A percentile compares a stretch with the other conserved stretches of the same genome.
These are phyloP conservation scores for Fusarium hainanense DNA, from an alignment of 2,329 filamentous ascomycete species.

Conservation along the genomic window DNA sequence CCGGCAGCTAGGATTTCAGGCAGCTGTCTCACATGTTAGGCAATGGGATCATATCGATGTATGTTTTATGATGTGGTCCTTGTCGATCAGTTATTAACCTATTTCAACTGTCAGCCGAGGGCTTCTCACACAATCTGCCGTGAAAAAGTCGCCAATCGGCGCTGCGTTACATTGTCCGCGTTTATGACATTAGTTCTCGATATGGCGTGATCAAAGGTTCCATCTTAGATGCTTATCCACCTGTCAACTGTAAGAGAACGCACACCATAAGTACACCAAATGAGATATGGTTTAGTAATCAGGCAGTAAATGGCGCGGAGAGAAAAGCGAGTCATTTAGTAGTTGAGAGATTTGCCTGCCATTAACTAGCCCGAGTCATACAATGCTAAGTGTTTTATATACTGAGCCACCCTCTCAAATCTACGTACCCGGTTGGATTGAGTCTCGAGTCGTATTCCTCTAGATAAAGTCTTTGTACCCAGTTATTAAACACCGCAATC, in stretches of 20 bases:
- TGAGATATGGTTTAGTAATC: not conserved
- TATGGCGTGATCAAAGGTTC: conserved; percentile 39
- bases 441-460: accelerated
- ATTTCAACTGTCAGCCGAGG: accelerated
- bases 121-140: conserved; percentile 1
- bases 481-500: too few relatives aligned
- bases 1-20: too few relatives aligned
- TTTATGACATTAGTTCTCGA: conserved; percentile 36
- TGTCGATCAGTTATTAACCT: accelerated
- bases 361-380: not conserved
- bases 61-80: not conserved
- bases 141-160: conserved; percentile 25
- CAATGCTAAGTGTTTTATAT: not conserved
- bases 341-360: not conserved
- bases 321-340: not conserved
- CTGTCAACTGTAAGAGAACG: conserved; percentile 15
- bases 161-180: conserved; percentile 7
- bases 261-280: conserved; percentile 24
- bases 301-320: not conserved
- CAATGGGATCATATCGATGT: too few relatives aligned
- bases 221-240: conserved; percentile 4
- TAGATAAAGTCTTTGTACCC: too few relatives aligned
- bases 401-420: not conserved
- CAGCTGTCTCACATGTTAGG: accelerated
- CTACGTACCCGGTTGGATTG: not conserved